Conservation (phyloP, 257 asterid genomes). For the Fraxinus americana region DNA sequence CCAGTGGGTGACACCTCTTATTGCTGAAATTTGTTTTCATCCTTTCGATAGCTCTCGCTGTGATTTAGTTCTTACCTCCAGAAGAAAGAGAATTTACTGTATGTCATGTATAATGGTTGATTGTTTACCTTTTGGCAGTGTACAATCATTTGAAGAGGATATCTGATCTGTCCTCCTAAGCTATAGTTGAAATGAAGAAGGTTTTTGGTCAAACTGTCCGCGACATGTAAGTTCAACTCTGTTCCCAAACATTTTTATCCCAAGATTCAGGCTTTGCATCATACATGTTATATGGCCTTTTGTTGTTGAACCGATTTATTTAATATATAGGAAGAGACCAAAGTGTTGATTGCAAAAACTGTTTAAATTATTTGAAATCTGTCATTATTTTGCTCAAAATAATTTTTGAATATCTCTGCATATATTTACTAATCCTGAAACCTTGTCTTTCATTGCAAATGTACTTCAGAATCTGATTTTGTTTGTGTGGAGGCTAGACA, state of each 20-base stretch:
- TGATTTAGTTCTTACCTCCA: conserved; percentile 8
- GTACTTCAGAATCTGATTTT: neutral
- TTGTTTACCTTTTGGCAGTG: conserved; percentile 21
- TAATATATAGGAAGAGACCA: neutral
- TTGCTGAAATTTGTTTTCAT: conserved; percentile 8
- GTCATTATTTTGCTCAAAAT: neutral
- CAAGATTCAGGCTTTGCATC: neutral
- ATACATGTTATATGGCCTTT: neutral
- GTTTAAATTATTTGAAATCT: neutral
- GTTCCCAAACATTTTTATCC: neutral
- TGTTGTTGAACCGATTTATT: neutral
- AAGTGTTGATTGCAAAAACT: conserved; percentile 1
- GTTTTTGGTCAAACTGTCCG: conserved; percentile 92
- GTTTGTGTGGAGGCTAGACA: neutral
- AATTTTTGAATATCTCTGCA: neutral
- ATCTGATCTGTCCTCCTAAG: conserved; percentile 39
- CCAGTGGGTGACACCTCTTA: neutral
- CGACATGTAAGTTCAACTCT: conserved; percentile 67
- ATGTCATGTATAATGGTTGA: conserved; percentile 13
- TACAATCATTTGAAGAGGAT: conserved; percentile 27
- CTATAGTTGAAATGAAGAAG: conserved; percentile 76
- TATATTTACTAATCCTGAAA: neutral
- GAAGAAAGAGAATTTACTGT: neutral
- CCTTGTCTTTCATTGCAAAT: conserved; percentile 5
- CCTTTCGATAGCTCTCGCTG: conserved; percentile 15